A percentile compares a stretch with the other conserved stretches of the same genome.
phyloP scores from a whole-genome alignment of 192 early-diverging fungal species.

The Obelidium mucronatum region DNA sequence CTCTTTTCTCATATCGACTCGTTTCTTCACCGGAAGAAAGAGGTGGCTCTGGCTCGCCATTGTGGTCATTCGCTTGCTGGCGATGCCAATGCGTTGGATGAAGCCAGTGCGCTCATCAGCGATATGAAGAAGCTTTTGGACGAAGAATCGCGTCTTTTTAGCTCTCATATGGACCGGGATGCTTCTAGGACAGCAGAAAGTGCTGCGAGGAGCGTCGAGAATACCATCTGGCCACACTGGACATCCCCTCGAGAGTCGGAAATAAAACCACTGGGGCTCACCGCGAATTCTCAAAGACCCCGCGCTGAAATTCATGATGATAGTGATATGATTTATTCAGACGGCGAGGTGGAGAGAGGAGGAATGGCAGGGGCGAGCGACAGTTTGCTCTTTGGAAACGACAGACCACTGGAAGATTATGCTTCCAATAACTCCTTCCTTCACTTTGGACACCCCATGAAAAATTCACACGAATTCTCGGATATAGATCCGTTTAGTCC shows the following conservation, averaged over 20 bases:
- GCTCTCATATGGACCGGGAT: neutral
- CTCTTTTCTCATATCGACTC: conserved; percentile 1
- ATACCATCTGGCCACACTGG: neutral
- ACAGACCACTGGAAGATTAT: too few species aligned
- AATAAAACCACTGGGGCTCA: too few species aligned
- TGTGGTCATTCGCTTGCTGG: neutral
- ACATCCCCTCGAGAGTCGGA: too few species aligned
- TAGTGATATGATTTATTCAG: neutral
- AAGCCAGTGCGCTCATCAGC: neutral
- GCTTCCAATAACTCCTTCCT: neutral
- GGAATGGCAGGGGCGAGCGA: neutral
- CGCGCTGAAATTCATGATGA: neutral
- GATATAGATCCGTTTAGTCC: neutral
- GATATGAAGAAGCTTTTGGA: neutral
- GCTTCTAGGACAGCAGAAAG: neutral
- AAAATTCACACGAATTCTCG: neutral
- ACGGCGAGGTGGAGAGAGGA: neutral
- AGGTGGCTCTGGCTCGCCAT: neutral
- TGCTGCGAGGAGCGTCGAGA: neutral
- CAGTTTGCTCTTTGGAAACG: neutral
- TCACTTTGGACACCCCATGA: neutral
- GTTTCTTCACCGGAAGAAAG: neutral
- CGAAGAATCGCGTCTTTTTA: neutral
- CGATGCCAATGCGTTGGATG: neutral
- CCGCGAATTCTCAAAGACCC: too few species aligned